Percentiles rank a stretch among this genome's conserved stretches.
Conservation (phyloP, 495 filamentous ascomycete species). For the Aspergillus asperescens region DNA sequence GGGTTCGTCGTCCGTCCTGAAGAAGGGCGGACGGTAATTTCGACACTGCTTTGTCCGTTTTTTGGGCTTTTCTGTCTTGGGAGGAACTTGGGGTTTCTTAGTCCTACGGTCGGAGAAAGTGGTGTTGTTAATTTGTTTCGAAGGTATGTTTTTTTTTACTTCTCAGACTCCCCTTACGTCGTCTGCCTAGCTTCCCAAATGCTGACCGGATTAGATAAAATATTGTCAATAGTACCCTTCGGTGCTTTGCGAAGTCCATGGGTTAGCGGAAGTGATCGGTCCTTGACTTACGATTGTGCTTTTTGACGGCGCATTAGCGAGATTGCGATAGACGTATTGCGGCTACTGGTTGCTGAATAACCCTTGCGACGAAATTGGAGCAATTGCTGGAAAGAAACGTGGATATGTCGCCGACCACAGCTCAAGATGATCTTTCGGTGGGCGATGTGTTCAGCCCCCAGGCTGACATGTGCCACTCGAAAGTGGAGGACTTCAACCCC, state of each 20-base stretch:
- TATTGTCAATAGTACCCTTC: constrained; percentile 16
- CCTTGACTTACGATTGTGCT: constrained; percentile 11
- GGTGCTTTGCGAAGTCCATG: constrained; percentile 21
- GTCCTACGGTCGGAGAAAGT: not conserved
- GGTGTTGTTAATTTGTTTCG: not conserved
- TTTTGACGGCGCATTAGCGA: constrained; percentile 2
- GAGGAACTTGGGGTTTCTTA: not conserved
- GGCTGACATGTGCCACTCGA: constrained; percentile 32
- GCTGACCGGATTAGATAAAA: constrained; percentile 4
- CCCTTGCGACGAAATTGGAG: not conserved
- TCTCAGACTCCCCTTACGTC: not conserved
- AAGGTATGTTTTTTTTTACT: not conserved
- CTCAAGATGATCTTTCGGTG: constrained; percentile 39
- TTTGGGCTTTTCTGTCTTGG: not conserved
- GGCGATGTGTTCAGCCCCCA: constrained; percentile 44
- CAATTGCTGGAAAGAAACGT: not conserved
- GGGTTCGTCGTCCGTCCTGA: constrained; percentile 55
- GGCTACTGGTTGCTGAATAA: constrained; percentile 1
- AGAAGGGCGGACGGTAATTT: constrained; percentile 55
- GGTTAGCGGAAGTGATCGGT: constrained; percentile 21
- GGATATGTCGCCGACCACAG: constrained; percentile 11
- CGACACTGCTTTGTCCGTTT: constrained; percentile 10
- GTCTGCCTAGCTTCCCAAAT: not conserved
- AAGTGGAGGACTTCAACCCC: constrained; percentile 19
- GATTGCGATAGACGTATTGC: constrained; percentile 1